Evolutionary conservation across 2,329 filamentous ascomycete genomes (phyloP), one percentile per base, ranked within the genome.

Genomic region (Albifimbria verrucaria): DNA sequence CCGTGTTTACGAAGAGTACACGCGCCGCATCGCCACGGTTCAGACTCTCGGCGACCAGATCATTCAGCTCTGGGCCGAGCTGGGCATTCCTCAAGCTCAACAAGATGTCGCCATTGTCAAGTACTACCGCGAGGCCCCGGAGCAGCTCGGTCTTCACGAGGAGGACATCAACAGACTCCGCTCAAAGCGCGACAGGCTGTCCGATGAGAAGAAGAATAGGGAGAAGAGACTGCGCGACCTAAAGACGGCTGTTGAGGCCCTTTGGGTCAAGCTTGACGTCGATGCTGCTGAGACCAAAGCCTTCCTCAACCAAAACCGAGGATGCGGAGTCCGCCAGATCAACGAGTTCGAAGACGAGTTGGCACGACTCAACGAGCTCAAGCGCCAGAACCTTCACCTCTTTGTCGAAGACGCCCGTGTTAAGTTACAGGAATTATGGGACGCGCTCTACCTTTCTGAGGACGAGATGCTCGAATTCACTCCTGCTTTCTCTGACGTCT

Each of bases 401-500:
- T 99, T 99, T 64, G 91, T 99, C 11, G 94, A 97, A 68, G 94
- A 99, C 74, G 88, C 93, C 20, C 84, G 95, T 41, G 89, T 86
- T 72, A 90, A 90, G 67, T 80, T 99, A 11, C 93, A 97, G 70
- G 92, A 95, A 65, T 83, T 99, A 1, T 99, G 95, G 94, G 94
- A 99, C 67, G 80, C 85, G 1, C 76, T 99, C 2, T 97, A 94
- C 75, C 92, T 95, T 66, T 96, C 90, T 0, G 94, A 99, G 68
- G 94, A 99, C 65, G 94, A 99, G 74, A 97, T 97, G 92, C 83
- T 97, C 52, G 92, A 97, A 61, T 99, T 99, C 62, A 94, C 92
- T 0, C 94, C 95, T 1, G 94, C 92, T 42, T 97, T 97, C 68
- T 96, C 92, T 11, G 94, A 97, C 67, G 93, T 97, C 20, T 97